phyloP scores from a whole-genome alignment of 805 yeast species.

The Pichia kluyveri region DNA sequence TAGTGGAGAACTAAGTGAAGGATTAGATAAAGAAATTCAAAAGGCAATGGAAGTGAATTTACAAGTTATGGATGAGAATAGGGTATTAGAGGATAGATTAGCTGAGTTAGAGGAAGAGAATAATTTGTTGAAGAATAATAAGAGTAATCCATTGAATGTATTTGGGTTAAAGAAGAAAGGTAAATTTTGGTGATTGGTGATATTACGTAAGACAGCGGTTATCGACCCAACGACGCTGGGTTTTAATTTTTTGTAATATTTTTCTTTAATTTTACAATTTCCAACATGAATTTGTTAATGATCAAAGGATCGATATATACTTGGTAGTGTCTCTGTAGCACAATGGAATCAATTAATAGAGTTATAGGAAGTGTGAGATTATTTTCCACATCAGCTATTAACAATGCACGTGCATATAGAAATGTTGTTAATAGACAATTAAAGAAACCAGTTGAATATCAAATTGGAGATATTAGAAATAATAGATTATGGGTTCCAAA shows the following conservation, averaged over 20 bases:
- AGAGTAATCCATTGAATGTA: neutral
- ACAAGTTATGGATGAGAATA: conserved; percentile 59
- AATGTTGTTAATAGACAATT: conserved; percentile 40
- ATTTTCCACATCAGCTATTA: conserved; percentile 12
- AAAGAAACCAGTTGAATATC: conserved; percentile 33
- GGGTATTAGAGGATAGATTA: conserved; percentile 45
- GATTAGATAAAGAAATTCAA: conserved; percentile 42
- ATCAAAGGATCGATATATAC: no score
- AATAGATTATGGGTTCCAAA: conserved; percentile 32
- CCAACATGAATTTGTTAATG: no score
- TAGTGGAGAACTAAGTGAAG: conserved; percentile 21
- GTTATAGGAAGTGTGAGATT: neutral
- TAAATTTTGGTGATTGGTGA: conserved; percentile 8
- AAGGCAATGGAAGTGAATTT: conserved; percentile 51
- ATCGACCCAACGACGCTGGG: no score
- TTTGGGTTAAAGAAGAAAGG: conserved; percentile 9
- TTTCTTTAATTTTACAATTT: no score
- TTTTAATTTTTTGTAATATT: no score
- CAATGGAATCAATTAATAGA: conserved; percentile 1
- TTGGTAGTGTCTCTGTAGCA: neutral
- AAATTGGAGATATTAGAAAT: conserved; percentile 49
- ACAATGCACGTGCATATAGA: conserved; percentile 25
- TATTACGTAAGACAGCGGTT: no score
- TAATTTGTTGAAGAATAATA: neutral
- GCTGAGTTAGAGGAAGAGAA: conserved; percentile 30